These are phyloP conservation scores for Lactarius sanguifluus DNA, from an alignment of 768 basidiomycete species.

Conservation along the genomic window DNA sequence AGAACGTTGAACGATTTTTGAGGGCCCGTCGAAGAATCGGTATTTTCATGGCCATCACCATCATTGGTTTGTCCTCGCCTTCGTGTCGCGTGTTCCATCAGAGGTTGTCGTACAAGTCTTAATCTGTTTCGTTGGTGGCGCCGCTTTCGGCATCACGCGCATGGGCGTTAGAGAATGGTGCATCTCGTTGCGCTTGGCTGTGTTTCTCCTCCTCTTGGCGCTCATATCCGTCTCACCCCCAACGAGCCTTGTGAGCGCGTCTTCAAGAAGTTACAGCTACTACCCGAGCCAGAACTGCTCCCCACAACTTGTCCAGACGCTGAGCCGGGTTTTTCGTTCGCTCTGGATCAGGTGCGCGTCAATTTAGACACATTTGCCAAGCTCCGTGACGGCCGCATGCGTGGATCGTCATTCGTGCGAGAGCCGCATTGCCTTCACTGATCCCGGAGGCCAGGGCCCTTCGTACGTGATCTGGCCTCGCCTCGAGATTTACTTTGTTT, in stretches of 20 bases:
- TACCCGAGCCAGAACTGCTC: slow-evolving; percentile 62
- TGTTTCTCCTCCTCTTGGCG: slow-evolving; percentile 86
- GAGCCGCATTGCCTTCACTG: slow-evolving; percentile 59
- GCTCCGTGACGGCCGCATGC: too few species aligned
- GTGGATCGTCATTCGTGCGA: too few species aligned
- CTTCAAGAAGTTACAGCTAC: slow-evolving; percentile 55
- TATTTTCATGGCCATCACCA: slow-evolving; percentile 87
- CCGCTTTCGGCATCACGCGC: slow-evolving; percentile 84
- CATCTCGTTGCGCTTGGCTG: slow-evolving; percentile 86
- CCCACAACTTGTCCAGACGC: slow-evolving; percentile 62
- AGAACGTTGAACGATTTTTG: slow-evolving; percentile 85
- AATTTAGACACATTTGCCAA: slow-evolving; percentile 51
- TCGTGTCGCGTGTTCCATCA: slow-evolving; percentile 36
- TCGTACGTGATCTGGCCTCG: slow-evolving; percentile 43
- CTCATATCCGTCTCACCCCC: slow-evolving; percentile 75
- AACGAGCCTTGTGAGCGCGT: slow-evolving; percentile 72
- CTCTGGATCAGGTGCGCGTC: slow-evolving; percentile 79
- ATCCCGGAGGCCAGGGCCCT: slow-evolving; percentile 45
- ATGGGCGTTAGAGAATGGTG: slow-evolving; percentile 89
- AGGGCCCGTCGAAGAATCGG: slow-evolving; percentile 72
- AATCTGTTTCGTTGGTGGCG: slow-evolving; percentile 88
- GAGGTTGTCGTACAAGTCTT: slow-evolving; percentile 87
- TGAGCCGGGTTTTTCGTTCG: slow-evolving; percentile 68
- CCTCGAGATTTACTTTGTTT: slow-evolving; percentile 35
- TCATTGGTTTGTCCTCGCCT: slow-evolving; percentile 62